Percentiles rank a stretch among this genome's conserved stretches.
Evolutionary conservation across 2,329 filamentous ascomycete genomes (phyloP).

Genomic region (Blastomyces silverae): DNA sequence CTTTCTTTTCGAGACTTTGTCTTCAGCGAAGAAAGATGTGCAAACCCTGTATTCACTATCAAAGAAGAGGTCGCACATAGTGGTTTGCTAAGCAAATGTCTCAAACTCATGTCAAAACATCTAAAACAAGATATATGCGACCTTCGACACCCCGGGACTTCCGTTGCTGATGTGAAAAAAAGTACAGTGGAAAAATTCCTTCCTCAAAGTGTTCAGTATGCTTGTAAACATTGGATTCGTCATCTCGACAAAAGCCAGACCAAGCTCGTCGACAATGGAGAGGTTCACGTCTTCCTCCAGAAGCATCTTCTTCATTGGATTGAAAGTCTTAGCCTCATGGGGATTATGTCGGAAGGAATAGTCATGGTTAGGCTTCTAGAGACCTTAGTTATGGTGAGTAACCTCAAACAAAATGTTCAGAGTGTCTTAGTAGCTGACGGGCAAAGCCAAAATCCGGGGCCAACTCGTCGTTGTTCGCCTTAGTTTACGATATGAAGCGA

Average conservation of each 20-base stretch:
- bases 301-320: conserved; percentile 12
- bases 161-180: background rate
- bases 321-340: conserved; percentile 15
- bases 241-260: conserved; percentile 4
- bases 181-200: background rate
- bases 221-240: conserved; percentile 8
- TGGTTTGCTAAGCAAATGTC: conserved; percentile 17
- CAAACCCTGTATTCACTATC: conserved; percentile 19
- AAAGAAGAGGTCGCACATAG: conserved; percentile 19
- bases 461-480: background rate
- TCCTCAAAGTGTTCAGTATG: conserved; percentile 10
- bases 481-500: conserved; percentile 6
- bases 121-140: conserved; percentile 23
- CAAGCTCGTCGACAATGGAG: background rate
- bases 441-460: background rate
- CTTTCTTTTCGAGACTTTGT: conserved; percentile 29
- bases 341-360: conserved; percentile 24
- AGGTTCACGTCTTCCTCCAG: conserved; percentile 4
- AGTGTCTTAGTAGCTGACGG: background rate
- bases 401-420: background rate
- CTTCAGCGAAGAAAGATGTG: conserved; percentile 17
- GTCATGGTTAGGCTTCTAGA: conserved; percentile 4
- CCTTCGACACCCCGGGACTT: conserved; percentile 18
- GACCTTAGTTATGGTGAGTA: background rate
- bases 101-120: conserved; percentile 18